These are phyloP conservation scores for Coix lacrymajobi DNA, from an alignment of 176 grass and related monocot genomes.

Conservation along the genomic window DNA sequence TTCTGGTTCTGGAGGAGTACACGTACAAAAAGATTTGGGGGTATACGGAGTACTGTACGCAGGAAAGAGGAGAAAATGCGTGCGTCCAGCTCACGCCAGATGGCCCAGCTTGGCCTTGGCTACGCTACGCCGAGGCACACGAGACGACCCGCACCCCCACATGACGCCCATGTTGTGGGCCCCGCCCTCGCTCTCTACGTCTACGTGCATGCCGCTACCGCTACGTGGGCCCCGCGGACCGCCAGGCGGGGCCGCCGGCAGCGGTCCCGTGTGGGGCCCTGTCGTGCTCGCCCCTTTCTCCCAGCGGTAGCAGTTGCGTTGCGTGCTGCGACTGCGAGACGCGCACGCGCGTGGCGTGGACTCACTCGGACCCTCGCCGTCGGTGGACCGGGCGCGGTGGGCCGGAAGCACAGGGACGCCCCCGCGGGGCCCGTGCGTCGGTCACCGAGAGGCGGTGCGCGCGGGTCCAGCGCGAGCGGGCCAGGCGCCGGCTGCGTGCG, in stretches of 20 bases:
- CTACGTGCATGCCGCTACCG: not conserved
- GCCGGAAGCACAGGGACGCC: not conserved
- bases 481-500: not conserved
- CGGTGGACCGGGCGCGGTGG: not conserved
- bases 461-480: not conserved
- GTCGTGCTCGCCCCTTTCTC: not conserved
- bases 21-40: not conserved
- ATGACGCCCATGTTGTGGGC: slow-evolving; percentile 21
- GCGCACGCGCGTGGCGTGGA: not conserved
- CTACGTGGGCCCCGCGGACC: not conserved
- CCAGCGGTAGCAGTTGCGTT: not conserved
- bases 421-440: not conserved
- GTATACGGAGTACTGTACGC: not conserved
- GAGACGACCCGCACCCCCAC: not conserved
- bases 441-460: not conserved
- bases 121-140: not conserved
- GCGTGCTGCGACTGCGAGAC: not conserved
- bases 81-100: not conserved
- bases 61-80: no score
- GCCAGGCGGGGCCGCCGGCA: not conserved
- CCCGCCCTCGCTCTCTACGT: not conserved
- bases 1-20: not conserved
- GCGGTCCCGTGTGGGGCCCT: not conserved
- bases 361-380: not conserved
- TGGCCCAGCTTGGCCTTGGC: not conserved